These are phyloP conservation scores for Tieghemiomyces parasiticus DNA, from an alignment of 192 early-diverging fungal species.

Conservation along the genomic window DNA sequence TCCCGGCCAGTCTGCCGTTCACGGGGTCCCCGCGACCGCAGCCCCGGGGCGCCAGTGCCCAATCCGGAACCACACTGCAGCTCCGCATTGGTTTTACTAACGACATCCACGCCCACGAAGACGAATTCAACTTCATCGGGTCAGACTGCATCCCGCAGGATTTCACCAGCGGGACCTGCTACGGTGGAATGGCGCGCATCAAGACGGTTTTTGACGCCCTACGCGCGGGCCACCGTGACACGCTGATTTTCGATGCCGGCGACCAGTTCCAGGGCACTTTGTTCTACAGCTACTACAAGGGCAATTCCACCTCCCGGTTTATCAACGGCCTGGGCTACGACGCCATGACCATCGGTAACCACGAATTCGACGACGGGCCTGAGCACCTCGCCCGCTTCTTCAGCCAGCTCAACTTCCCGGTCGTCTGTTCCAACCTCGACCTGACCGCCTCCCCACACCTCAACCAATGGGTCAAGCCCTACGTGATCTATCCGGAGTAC, in stretches of 20 bases:
- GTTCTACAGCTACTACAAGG: constrained; percentile 50
- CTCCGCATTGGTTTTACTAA: constrained; percentile 36
- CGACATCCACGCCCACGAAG: constrained; percentile 32
- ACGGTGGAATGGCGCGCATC: constrained; percentile 48
- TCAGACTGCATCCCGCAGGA: constrained; percentile 29
- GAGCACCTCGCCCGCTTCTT: constrained; percentile 33
- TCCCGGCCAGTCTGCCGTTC: not conserved
- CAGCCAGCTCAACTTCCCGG: constrained; percentile 39
- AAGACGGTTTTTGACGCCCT: constrained; percentile 37
- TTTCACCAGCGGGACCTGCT: constrained; percentile 22
- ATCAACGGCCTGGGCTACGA: constrained; percentile 54
- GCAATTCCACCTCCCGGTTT: constrained; percentile 33
- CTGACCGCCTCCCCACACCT: constrained; percentile 26
- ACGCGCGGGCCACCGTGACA: constrained; percentile 28
- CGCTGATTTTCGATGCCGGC: constrained; percentile 56
- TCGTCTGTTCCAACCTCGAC: constrained; percentile 54
- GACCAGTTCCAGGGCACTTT: constrained; percentile 51
- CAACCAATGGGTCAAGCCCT: constrained; percentile 39
- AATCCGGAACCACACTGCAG: not conserved
- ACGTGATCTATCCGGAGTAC: constrained; percentile 46
- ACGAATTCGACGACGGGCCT: constrained; percentile 62
- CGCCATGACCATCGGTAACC: constrained; percentile 43
- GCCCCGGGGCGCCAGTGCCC: no score
- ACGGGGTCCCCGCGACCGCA: not conserved
- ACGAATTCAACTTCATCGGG: constrained; percentile 33